These are phyloP conservation scores for Pythium chondricola DNA, from an alignment of 352 stramenopile species.

Conservation along the genomic window DNA sequence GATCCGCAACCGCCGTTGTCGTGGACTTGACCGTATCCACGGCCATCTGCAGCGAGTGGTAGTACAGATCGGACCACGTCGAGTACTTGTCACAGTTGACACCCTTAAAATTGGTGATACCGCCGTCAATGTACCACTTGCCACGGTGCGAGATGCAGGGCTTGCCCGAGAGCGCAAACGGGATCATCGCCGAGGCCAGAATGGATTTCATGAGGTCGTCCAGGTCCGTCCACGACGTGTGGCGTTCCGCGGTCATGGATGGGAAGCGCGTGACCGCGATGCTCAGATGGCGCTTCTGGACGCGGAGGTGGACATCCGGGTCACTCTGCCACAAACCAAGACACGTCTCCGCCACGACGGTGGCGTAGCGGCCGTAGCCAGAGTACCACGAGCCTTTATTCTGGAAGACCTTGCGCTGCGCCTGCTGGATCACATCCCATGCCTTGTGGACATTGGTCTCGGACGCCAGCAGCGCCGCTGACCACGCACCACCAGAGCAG, in stretches of 20 bases:
- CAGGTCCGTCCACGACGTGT: slow-evolving; percentile 44
- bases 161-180: slow-evolving; percentile 56
- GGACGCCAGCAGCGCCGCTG: slow-evolving; percentile 36
- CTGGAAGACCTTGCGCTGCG: slow-evolving; percentile 32
- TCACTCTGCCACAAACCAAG: slow-evolving; percentile 50
- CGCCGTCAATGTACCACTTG: slow-evolving; percentile 66
- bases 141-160: slow-evolving; percentile 54
- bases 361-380: slow-evolving; percentile 54
- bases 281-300: slow-evolving; percentile 30
- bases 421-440: slow-evolving; percentile 49
- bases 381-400: slow-evolving; percentile 49
- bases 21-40: slow-evolving; percentile 32
- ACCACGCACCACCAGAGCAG: slow-evolving; percentile 36
- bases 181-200: slow-evolving; percentile 54
- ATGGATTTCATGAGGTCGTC: slow-evolving; percentile 67
- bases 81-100: slow-evolving; percentile 53
- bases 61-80: slow-evolving; percentile 48
- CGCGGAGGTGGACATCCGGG: slow-evolving; percentile 35
- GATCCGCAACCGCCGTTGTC: slow-evolving; percentile 30
- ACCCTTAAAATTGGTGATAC: slow-evolving; percentile 69
- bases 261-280: slow-evolving; percentile 65
- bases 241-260: slow-evolving; percentile 42
- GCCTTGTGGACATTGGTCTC: slow-evolving; percentile 40
- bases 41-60: slow-evolving; percentile 41
- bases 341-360: slow-evolving; percentile 45